Conservation (phyloP, 768 basidiomycete species). For the Tulasnella sp. region DNA sequence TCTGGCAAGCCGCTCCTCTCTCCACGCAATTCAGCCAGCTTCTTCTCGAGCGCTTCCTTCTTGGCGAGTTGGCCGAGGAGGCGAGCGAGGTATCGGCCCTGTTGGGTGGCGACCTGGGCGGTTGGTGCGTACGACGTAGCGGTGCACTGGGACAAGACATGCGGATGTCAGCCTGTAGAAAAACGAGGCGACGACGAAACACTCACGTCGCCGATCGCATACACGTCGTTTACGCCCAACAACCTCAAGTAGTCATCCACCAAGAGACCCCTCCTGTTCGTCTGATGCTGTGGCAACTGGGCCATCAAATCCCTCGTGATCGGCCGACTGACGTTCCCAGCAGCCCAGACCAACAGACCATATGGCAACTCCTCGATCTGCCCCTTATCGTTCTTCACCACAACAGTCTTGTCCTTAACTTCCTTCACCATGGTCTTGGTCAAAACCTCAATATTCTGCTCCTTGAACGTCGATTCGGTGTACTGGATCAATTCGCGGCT, state of each 20-base stretch:
- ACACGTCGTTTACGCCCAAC: slow-evolving; percentile 76
- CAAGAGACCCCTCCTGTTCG: slow-evolving; percentile 77
- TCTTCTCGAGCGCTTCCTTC: slow-evolving; percentile 57
- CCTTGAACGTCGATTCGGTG: too few species aligned
- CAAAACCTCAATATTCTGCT: too few species aligned
- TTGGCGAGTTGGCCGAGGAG: slow-evolving; percentile 72
- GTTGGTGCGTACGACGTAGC: slow-evolving; percentile 92
- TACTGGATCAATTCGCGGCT: too few species aligned
- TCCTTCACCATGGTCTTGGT: too few species aligned
- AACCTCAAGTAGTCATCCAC: slow-evolving; percentile 81
- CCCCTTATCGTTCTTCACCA: too few species aligned
- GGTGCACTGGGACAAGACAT: slow-evolving; percentile 56
- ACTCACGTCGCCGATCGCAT: slow-evolving; percentile 75
- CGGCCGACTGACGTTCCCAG: slow-evolving; percentile 46
- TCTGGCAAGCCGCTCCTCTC: slow-evolving; percentile 9
- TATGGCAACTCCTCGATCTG: too few species aligned
- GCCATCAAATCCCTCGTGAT: slow-evolving; percentile 63
- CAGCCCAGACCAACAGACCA: too few species aligned
- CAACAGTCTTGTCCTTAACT: too few species aligned
- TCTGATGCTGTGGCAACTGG: slow-evolving; percentile 70
- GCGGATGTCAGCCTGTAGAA: too few species aligned
- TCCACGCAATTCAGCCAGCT: slow-evolving; percentile 39
- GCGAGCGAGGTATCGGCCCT: slow-evolving; percentile 88
- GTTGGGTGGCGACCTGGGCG: slow-evolving; percentile 92
- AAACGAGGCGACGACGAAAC: too few species aligned